Base-by-base conservation (phyloP, 129 eudicot species). In the Helichrysum umbraculigerum region DNA sequence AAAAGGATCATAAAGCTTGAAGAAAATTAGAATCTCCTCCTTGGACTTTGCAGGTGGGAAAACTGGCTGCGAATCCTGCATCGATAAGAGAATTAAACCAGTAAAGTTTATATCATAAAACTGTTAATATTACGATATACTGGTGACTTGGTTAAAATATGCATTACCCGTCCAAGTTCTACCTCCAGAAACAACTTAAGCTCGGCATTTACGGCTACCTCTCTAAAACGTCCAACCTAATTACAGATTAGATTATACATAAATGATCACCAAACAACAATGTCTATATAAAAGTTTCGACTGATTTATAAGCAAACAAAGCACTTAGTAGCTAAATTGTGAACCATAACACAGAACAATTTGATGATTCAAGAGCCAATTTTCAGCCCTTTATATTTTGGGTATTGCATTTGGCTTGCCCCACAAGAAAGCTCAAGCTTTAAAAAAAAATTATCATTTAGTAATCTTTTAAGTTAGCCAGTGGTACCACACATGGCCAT, bases 21-120 rank as follows among this genome's bases (percentile, higher is more conserved):
- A 88, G 71, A 93, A 88, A 71, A 93, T 85, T 66, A 93, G 83
- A 68, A 93, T 88, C 70, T 93, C 98, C n/a, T 90, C 97, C 85
- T 87, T 88, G 14, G 88, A 83, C 78, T 90, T 93, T 58, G 78
- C 88, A 19, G 92, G 96, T 61, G 89, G 89, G 74, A 95, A 44
- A 71, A 88, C 29, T 1, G 97, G 93, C 51, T 35, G 88, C 63
- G 87, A 56, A 79, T 93, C 96, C 97, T 93, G 75, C 81, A 88
- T 73, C 57, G 15, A 71, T 42, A 73, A n/a, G 22, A 65, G 44
- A 28, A n/a, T n/a, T n/a, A n/a, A n/a, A 65, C 21, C 25, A 61
- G 33, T 22, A 6, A 61, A 28, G 37, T 61, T 25, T 25, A n/a
- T 25, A 6, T 28, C 5, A 61, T 21, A 28, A 30, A 12, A 15